Conservation (phyloP, 2,329 filamentous ascomycete genomes). For the Alternaria alternata region DNA sequence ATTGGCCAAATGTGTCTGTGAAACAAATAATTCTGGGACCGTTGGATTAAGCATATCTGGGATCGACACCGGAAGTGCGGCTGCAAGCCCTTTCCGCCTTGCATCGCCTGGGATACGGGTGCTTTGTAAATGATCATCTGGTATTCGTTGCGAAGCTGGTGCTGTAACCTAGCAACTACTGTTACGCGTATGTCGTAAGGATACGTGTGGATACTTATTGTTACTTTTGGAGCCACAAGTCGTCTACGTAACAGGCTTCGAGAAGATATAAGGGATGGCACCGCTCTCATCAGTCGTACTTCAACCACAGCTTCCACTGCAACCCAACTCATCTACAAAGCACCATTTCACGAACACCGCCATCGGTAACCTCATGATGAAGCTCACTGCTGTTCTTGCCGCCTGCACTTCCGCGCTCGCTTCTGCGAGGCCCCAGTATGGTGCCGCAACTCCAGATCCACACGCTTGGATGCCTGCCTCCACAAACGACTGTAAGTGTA, state of each 20-base stretch:
- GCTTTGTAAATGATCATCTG: neutral
- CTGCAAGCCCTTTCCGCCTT: neutral
- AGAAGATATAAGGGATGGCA: neutral
- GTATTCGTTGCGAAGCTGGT: neutral
- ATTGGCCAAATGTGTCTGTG: neutral
- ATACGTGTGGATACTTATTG: neutral
- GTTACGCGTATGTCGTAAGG: neutral
- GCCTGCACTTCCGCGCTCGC: constrained; percentile 10
- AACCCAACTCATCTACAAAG: neutral
- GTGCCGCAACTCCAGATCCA: constrained; percentile 4
- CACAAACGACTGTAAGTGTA: constrained; percentile 22
- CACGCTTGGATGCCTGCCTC: constrained; percentile 30
- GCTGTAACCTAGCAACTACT: neutral
- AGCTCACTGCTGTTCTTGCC: neutral
- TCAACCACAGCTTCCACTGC: neutral
- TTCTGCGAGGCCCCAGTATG: constrained; percentile 17
- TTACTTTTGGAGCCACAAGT: neutral
- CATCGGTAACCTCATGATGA: neutral
- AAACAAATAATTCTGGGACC: neutral
- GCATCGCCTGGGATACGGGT: neutral
- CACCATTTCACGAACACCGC: too few relatives aligned
- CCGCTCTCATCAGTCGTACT: neutral
- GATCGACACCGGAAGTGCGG: neutral
- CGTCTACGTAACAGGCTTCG: neutral
- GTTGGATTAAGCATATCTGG: neutral